Base-by-base conservation (phyloP, 2,329 filamentous ascomycete species). In the Alternaria angustiovoidea region DNA sequence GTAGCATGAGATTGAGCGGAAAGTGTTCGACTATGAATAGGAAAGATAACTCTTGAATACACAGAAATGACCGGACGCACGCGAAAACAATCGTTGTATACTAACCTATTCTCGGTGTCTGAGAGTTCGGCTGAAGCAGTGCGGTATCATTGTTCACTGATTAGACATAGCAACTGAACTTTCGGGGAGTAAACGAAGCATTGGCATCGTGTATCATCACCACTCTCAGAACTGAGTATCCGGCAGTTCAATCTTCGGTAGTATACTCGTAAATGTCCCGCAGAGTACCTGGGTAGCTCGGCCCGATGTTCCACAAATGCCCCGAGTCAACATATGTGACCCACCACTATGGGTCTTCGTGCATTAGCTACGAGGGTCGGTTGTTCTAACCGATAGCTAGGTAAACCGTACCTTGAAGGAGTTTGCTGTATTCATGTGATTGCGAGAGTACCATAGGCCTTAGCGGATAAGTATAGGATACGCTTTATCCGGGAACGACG, bases 231-330 rank as follows among this genome's bases (percentile, higher is more conserved):
- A 26, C 12, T 38, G 46, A 18, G 18, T 24, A 12, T 26, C 30
- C 24, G 48, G 18, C 34, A 41, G 30, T 44, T 44, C n/a, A 18
- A 14, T 32, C 12, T 26, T 56, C 34, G n/a, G 36, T 8, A 53
- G 18, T 42, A 28, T 41, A 53, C 32, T 46, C 22, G 42, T 24
- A 43, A 53, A 57, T 57, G 42, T 46, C 26, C 55, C 48, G 48
- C 26, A 30, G 20, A 12, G 6, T 47, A 7, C 3, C 20, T 42
- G 39, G 20, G 20, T 24, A 32, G 20, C n/a, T 47, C 41, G 55
- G 55, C 6, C 48, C 48, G 24, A 30, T 53, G n/a, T 47, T 47
- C n/a, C 48, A 57, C 32, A 57, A 57, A 47, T 53, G 24, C 41
- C 11, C 55, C 41, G 48, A 53, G 41, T 32, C 18, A 39, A 32